These are phyloP conservation scores for Sisymbrium altissimum DNA, from an alignment of 345 rosid genomes.

Conservation along the genomic window DNA sequence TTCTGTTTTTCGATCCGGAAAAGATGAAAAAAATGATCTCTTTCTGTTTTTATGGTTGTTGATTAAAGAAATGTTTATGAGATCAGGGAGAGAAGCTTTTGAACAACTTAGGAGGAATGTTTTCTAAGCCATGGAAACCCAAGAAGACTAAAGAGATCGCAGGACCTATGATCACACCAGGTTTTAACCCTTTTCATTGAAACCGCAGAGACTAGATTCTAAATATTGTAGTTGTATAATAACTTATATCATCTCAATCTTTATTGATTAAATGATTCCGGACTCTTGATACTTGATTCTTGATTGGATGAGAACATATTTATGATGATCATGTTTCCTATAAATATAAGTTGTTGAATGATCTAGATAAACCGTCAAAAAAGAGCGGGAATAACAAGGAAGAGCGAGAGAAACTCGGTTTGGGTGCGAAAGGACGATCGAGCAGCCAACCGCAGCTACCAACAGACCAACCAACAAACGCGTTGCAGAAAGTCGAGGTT, in stretches of 20 bases:
- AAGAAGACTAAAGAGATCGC: constrained; percentile 65
- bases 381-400: constrained; percentile 42
- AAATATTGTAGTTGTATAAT: neutral
- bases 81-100: constrained; percentile 88
- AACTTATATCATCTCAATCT: neutral
- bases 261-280: neutral
- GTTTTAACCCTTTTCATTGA: constrained; percentile 27
- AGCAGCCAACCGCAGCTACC: constrained; percentile 36
- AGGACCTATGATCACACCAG: constrained; percentile 70
- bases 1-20: neutral
- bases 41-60: neutral
- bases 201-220: neutral
- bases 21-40: neutral
- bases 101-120: constrained; percentile 90
- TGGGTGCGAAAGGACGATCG: constrained; percentile 44
- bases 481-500: constrained; percentile 82
- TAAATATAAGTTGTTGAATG: neutral
- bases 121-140: constrained; percentile 92
- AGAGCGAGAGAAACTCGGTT: constrained; percentile 73
- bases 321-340: neutral
- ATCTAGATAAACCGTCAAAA: constrained; percentile 49
- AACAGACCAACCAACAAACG: constrained; percentile 54
- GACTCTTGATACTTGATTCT: neutral
- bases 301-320: neutral
- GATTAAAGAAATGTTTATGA: neutral